Conservation (phyloP, 2,329 filamentous ascomycete genomes). For the Neonectria hederae region DNA sequence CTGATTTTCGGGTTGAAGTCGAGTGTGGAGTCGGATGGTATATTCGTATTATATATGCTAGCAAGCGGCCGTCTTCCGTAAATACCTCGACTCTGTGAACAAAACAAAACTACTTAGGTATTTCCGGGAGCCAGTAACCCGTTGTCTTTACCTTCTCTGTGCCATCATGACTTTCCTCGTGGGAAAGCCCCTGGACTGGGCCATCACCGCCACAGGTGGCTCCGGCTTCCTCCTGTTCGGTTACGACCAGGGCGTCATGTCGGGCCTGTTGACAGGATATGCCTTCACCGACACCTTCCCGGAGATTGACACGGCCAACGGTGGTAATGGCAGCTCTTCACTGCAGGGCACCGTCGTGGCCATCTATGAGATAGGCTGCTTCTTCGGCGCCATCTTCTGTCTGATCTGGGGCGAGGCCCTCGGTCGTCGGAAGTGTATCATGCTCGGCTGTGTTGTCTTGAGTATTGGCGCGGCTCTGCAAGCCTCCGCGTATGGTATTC, state of each 20-base stretch:
- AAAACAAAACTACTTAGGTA: background rate
- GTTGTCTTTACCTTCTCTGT: background rate
- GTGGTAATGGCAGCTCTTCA: slow-evolving; percentile 52
- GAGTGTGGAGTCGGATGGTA: background rate
- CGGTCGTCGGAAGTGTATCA: slow-evolving; percentile 52
- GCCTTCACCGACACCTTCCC: slow-evolving; percentile 47
- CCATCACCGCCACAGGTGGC: slow-evolving; percentile 49
- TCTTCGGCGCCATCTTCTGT: slow-evolving; percentile 55
- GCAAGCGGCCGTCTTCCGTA: slow-evolving; percentile 23
- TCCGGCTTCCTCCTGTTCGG: slow-evolving; percentile 50
- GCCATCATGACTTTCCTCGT: slow-evolving; percentile 39
- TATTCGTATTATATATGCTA: slow-evolving; percentile 31
- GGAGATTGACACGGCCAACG: slow-evolving; percentile 48
- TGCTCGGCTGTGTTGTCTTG: slow-evolving; percentile 53
- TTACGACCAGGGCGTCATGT: slow-evolving; percentile 47
- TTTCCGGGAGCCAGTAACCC: background rate
- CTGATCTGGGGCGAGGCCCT: slow-evolving; percentile 54
- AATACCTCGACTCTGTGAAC: slow-evolving; percentile 23
- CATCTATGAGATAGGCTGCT: slow-evolving; percentile 60
- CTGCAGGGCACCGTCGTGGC: slow-evolving; percentile 57
- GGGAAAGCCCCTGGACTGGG: slow-evolving; percentile 51
- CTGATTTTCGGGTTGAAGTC: background rate
- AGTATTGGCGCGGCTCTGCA: slow-evolving; percentile 56
- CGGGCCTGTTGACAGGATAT: slow-evolving; percentile 45
- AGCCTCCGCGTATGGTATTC: slow-evolving; percentile 50